Conservation (phyloP, 495 filamentous ascomycete genomes). For the Xylaria telfairii region DNA sequence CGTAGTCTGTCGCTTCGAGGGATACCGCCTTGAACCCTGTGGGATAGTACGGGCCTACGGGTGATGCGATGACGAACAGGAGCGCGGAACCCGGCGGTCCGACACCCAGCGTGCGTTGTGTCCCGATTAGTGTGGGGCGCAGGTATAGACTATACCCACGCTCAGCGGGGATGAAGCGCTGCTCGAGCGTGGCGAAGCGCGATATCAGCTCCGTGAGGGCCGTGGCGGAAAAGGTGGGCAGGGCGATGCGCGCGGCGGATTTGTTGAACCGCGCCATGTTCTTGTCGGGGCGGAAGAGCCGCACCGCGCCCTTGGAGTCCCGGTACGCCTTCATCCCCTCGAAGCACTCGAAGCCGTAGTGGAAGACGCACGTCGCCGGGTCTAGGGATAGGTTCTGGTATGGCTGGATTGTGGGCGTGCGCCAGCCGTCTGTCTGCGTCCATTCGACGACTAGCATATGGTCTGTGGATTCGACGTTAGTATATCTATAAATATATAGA, state of each 20-base stretch:
- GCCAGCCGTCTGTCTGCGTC: slow-evolving; percentile 80
- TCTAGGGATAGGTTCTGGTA: slow-evolving; percentile 98
- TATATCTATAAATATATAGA: too few relatives aligned
- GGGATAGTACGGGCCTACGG: slow-evolving; percentile 97
- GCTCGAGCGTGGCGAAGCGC: slow-evolving; percentile 77
- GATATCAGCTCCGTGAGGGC: slow-evolving; percentile 80
- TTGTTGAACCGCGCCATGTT: slow-evolving; percentile 95
- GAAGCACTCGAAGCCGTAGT: slow-evolving; percentile 97
- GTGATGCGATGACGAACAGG: slow-evolving; percentile 92
- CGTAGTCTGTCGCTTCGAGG: slow-evolving; percentile 90
- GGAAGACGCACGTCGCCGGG: slow-evolving; percentile 95
- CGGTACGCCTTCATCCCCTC: slow-evolving; percentile 99
- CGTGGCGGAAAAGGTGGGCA: slow-evolving; percentile 78
- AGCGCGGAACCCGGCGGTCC: slow-evolving; percentile 89
- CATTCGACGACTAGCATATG: slow-evolving; percentile 98
- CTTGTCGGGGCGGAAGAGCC: slow-evolving; percentile 92
- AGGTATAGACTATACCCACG: slow-evolving; percentile 94
- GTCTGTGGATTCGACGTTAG: slow-evolving; percentile 55
- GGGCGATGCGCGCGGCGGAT: slow-evolving; percentile 85
- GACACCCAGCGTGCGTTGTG: slow-evolving; percentile 90
- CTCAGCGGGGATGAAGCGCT: slow-evolving; percentile 83
- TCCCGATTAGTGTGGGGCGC: slow-evolving; percentile 95
- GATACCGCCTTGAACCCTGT: slow-evolving; percentile 97
- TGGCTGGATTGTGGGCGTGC: slow-evolving; percentile 77
- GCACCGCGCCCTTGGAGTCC: slow-evolving; percentile 72